Evolutionary conservation across 1,284 basidiomycete genomes (phyloP).

Genomic region (Leucoagaricus sp.): DNA sequence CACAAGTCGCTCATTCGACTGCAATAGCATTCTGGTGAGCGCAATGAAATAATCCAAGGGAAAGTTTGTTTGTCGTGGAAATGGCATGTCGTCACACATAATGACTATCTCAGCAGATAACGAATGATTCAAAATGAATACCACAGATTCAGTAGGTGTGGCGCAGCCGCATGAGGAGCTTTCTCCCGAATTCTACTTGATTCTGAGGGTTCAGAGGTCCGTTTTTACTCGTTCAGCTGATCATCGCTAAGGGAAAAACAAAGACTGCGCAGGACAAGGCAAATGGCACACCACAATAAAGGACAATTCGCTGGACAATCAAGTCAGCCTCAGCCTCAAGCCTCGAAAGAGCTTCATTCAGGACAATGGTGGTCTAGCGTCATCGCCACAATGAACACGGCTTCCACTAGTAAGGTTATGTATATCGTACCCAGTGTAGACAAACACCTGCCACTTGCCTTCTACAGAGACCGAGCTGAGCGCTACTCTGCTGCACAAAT

Average conservation of each 20-base stretch:
- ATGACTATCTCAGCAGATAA: neutral
- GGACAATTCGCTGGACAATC: neutral
- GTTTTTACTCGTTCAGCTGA: too few relatives aligned
- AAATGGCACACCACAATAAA: too few relatives aligned
- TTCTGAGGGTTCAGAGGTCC: too few relatives aligned
- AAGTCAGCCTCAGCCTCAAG: neutral
- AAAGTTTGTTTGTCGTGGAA: neutral
- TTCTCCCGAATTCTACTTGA: neutral
- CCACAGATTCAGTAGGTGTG: neutral
- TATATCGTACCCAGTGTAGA: constrained; percentile 1
- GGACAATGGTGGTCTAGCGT: neutral
- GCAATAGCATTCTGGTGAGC: neutral
- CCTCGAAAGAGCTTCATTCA: neutral
- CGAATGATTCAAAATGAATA: neutral
- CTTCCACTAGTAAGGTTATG: neutral
- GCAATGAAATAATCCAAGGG: constrained; percentile 4
- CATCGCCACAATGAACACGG: neutral
- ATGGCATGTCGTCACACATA: too few relatives aligned
- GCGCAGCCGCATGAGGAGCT: neutral
- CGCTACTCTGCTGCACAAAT: neutral
- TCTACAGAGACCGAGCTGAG: constrained; percentile 11
- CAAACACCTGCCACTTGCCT: too few relatives aligned
- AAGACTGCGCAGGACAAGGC: too few relatives aligned
- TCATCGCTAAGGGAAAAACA: too few relatives aligned
- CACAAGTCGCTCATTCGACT: neutral